A percentile compares a stretch with the other conserved stretches of the same genome.
phyloP scores from a whole-genome alignment of 148 eudicot genomes.

The Mesembryanthemum crystallinum region DNA sequence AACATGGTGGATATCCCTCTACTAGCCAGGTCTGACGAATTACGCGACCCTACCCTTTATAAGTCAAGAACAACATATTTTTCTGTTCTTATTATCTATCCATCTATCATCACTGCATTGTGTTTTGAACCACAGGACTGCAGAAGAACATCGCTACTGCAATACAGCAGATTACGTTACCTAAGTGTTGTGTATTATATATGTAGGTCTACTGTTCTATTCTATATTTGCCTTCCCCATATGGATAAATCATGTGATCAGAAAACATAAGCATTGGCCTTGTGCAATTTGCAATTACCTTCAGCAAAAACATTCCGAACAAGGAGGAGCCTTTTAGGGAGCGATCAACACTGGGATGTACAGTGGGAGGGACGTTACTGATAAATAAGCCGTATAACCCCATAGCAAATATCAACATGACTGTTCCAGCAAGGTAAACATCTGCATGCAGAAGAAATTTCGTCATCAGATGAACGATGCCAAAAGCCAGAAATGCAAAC shows the following conservation, averaged over 20 bases:
- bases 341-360: constrained; percentile 56
- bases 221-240: no score
- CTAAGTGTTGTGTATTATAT: no score
- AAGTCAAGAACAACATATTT: no score
- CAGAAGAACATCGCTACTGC: no score
- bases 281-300: constrained; percentile 40
- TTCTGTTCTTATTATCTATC: no score
- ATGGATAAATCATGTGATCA: neutral
- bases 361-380: constrained; percentile 53
- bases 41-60: no score
- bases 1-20: no score
- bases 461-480: neutral
- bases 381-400: constrained; percentile 92
- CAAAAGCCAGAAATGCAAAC: neutral
- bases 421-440: constrained; percentile 97
- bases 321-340: constrained; percentile 85
- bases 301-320: constrained; percentile 95
- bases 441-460: constrained; percentile 45
- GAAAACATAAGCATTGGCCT: neutral
- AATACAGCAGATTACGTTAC: no score
- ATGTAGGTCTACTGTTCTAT: no score
- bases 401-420: constrained; percentile 95
- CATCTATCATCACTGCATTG: no score
- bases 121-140: no score
- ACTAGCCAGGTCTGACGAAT: no score